Base-by-base conservation (phyloP, 345 rosid species). In the Gossypium rotundifolium region DNA sequence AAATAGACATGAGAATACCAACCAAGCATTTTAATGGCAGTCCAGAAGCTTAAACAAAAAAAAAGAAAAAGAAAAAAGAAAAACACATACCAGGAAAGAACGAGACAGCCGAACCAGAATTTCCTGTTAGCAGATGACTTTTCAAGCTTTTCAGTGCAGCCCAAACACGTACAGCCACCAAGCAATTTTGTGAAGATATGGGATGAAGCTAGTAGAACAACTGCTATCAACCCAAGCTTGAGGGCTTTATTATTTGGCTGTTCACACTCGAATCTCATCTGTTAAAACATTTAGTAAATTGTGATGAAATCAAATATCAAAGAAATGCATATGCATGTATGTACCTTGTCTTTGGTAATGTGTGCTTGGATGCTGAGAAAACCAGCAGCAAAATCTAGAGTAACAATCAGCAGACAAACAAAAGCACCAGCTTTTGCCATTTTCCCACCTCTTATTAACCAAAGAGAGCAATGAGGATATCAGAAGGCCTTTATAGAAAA, bases 171-270 rank as follows among this genome's bases (percentile, higher is more conserved):
- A 59, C 72, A 83, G 2, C 75, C 85, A 2, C 81, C 73, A 9
- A 79, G 79, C 78, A 83, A 51, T 25, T 83, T 80, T 1, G 76
- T 55, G 5, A 29, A 7, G 11, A 83, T 40, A 65, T 80, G 81
- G 22, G 83, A 45, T 11, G 72, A 11, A 16, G 77, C 80, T 23
- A 67, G 74, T n/a, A 79, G 54, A 20, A 49, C 59, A 11, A 81
- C 72, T 25, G 83, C 81, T 12, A 63, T 79, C 11, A 82, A 40
- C 52, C 81, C 83, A 7, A 77, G 73, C 79, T 23, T 82, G 48
- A 79, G 74, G 0, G 77, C 79, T 16, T 44, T 60, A 14, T 45
- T 42, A 7, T 62, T 74, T 4, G 62, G 51, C 25, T 38, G 77
- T 40, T 45, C 13, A 65, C 85, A 79, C 63, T 54, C 60, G 33